Base-by-base conservation (phyloP, 2,329 filamentous ascomycete species). In the Boeremia exigua region DNA sequence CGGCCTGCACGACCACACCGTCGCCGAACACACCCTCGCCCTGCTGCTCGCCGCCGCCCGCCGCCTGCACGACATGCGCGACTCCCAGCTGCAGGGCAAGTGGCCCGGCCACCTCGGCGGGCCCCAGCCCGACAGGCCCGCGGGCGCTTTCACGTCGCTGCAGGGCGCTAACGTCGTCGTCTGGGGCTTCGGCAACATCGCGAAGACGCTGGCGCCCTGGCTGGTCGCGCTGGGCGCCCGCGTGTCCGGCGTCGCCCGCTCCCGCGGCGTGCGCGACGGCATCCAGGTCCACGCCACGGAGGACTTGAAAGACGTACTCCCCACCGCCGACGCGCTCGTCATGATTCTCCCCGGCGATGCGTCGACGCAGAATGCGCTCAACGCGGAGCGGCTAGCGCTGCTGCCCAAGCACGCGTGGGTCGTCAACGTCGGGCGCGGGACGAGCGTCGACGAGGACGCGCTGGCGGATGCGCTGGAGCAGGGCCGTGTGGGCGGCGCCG, bases 361-460 rank as follows among this genome's bases (percentile, higher is more conserved):
- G n/a, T 78, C 88, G 32, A 88, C 85, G 25, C 76, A 82, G 2
- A 87, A 87, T 0, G 78, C 89, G 15, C 79, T 92, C 11, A 82
- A 80, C 0, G 69, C 65, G 1, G 63, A 76, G 2, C 88, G 91
- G 55, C 69, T 92, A 46, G 75, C 59, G 12, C 75, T 75, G 54
- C 87, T 92, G 86, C 90, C 89, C 75, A 74, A 75, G 30, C 78
- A 73, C 6, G 83, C 88, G 0, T 82, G 88, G n/a, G 83, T 92
- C 8, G 80, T 93, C 48, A 93, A 93, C 60, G 89, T 92, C 0
- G 89, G 89, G 1, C 80, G 90, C 8, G 90, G 90, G 2, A 89
- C 89, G 0, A 88, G 91, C 14, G 87, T 92, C 60, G 89, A 92
- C 56, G 90, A 93, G 70, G 80, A 79, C 1, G 88, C 88, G 0